Evolutionary conservation across 2,329 filamentous ascomycete species (phyloP).

Genomic region (Colletotrichum tabaci): DNA sequence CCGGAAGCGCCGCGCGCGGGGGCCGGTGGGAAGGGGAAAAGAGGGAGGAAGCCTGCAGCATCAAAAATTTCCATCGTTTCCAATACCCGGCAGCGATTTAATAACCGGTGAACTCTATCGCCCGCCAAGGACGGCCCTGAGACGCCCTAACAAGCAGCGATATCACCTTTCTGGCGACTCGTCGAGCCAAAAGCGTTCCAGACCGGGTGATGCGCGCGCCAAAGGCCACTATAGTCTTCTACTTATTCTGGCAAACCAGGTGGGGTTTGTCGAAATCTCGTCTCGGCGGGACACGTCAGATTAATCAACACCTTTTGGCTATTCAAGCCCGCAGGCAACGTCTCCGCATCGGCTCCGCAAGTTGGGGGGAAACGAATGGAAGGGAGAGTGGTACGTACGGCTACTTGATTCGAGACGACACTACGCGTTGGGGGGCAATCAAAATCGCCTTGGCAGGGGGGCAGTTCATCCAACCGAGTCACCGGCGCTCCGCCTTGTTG

Average conservation of each 20-base stretch:
- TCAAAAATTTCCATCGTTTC: slow-evolving; percentile 5
- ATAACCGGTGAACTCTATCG: slow-evolving; percentile 21
- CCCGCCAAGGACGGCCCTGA: slow-evolving; percentile 25
- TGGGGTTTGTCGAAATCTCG: slow-evolving; percentile 1
- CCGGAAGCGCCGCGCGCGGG: background rate
- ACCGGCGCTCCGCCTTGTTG: background rate
- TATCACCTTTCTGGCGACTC: slow-evolving; percentile 32
- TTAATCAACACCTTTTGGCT: background rate
- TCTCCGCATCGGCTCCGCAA: background rate
- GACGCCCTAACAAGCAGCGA: slow-evolving; percentile 31
- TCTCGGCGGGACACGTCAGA: slow-evolving; percentile 7
- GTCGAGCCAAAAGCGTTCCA: slow-evolving; percentile 14
- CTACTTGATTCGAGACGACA: slow-evolving; percentile 10
- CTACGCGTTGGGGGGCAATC: background rate
- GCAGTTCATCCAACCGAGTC: background rate
- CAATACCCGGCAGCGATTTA: slow-evolving; percentile 17
- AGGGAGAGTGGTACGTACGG: background rate
- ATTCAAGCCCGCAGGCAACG: slow-evolving; percentile 5
- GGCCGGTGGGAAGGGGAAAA: background rate
- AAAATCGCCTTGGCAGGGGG: background rate
- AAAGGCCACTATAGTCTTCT: background rate
- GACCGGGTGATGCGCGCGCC: slow-evolving; percentile 11
- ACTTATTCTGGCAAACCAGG: too few species aligned
- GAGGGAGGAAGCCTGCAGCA: background rate
- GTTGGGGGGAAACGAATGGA: background rate